Conservation (phyloP, 768 basidiomycete species). For the Hortiboletus flavorubellus region DNA sequence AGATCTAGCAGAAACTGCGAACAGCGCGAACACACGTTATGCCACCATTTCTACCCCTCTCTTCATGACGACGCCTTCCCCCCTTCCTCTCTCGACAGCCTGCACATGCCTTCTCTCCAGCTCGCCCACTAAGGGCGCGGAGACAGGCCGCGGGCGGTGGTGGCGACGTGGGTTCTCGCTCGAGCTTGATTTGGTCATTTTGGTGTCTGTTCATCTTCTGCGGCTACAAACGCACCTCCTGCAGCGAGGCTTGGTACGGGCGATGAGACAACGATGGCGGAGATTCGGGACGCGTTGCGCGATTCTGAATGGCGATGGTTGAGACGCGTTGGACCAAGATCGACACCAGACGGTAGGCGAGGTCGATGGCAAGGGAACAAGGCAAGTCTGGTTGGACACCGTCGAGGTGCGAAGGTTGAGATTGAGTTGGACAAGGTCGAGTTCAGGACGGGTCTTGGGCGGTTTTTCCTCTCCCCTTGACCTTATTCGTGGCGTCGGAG, state of each 20-base stretch:
- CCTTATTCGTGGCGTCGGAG: background rate
- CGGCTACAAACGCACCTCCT: background rate
- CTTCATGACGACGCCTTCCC: background rate
- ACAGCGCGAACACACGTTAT: background rate
- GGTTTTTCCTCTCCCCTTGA: background rate
- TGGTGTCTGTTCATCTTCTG: background rate
- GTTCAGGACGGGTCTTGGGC: background rate
- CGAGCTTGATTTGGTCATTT: background rate
- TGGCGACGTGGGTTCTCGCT: background rate
- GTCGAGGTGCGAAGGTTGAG: background rate
- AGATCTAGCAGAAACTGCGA: background rate
- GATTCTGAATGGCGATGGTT: background rate
- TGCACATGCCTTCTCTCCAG: constrained; percentile 12
- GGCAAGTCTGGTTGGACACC: background rate
- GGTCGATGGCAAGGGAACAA: background rate
- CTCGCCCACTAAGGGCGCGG: constrained; percentile 17
- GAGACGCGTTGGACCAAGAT: background rate
- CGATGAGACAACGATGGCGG: background rate
- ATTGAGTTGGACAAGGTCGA: background rate
- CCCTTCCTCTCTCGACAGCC: background rate
- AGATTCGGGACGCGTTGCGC: background rate
- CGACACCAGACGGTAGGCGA: background rate
- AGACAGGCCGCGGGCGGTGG: constrained; percentile 7
- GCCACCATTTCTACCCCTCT: background rate
- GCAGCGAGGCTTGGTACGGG: constrained; percentile 3